Conservation (phyloP, 768 basidiomycete species). For the Amanita phalloides region DNA sequence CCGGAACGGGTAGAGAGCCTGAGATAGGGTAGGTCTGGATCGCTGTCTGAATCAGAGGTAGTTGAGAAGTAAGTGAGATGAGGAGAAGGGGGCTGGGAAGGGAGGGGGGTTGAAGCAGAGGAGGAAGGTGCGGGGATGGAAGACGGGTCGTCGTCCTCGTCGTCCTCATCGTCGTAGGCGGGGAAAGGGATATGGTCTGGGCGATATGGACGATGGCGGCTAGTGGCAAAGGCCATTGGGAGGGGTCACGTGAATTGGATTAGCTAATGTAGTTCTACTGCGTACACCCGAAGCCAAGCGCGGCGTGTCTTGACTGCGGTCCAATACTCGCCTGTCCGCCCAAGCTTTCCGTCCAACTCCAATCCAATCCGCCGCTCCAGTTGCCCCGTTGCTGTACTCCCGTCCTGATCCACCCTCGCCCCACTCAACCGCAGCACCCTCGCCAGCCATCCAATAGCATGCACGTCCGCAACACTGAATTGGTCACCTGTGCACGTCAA, state of each 20-base stretch:
- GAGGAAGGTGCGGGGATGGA: conserved; percentile 20
- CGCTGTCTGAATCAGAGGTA: conserved; percentile 53
- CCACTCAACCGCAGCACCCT: conserved; percentile 49
- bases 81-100: conserved; percentile 56
- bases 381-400: conserved; percentile 36
- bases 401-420: conserved; percentile 37
- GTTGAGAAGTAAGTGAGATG: conserved; percentile 41
- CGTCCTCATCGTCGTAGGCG: conserved; percentile 18
- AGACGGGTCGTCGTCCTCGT: neutral
- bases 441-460: conserved; percentile 68
- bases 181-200: conserved; percentile 1
- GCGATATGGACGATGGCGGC: neutral
- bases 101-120: conserved; percentile 38
- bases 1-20: conserved; percentile 16
- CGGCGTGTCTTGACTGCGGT: conserved; percentile 46
- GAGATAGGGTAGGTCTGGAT: conserved; percentile 39
- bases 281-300: conserved; percentile 69
- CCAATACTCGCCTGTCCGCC: conserved; percentile 50
- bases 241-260: neutral
- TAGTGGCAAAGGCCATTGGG: neutral
- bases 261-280: conserved; percentile 30
- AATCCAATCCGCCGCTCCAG: conserved; percentile 42
- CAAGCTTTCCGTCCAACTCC: conserved; percentile 23
- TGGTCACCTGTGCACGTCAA: conserved; percentile 55
- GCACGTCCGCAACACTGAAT: conserved; percentile 70